Base-by-base conservation (phyloP, 768 basidiomycete species). In the Suillus subaureus region DNA sequence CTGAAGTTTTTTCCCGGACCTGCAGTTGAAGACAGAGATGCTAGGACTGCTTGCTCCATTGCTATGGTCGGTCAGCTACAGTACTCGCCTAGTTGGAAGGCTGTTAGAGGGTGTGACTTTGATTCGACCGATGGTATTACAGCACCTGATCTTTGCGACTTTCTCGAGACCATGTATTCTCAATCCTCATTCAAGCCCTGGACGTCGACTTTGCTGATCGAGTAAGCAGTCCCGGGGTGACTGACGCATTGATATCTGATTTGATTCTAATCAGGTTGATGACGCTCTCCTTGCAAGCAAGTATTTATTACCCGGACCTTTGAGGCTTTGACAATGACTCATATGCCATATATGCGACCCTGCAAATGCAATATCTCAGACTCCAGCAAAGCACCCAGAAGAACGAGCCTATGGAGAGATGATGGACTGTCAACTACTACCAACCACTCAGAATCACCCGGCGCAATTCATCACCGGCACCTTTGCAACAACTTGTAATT, bases 341-440 rank as follows among this genome's bases (percentile, higher is more conserved):
- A 21, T 33, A 54, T 31, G 84, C 82, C 69, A 86, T 87, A 83
- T 87, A 84, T 85, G 81, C 84, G 1, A 78, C 84, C 16, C 85
- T 54, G 18, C 52, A 54, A 18, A 51, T 51, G 26, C 15, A 87
- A 71, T 88, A 87, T 68, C 73, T 87, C n/a, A n/a, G n/a, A n/a
- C n/a, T n/a, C 18, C 87, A 87, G 66, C 82, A 87, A 68, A 82
- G 85, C 70, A 88, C 86, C 67, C 86, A 80, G 82, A 73, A 86
- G 86, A 68, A 87, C 86, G 85, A 82, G 75, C 21, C 81, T 80
- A 83, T 83, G 52, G 31, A 21, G 21, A 54, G 9, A 54, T 54
- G 52, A 33, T 54, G 16, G 18, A 21, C 28, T 54, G 15, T 28
- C 51, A 28, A 8, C 6, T 28, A 28, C 16, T 28, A 15, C 23